These are phyloP conservation scores for Cryphonectria parasitica DNA, from an alignment of 2,329 filamentous ascomycete genomes.

Conservation along the genomic window DNA sequence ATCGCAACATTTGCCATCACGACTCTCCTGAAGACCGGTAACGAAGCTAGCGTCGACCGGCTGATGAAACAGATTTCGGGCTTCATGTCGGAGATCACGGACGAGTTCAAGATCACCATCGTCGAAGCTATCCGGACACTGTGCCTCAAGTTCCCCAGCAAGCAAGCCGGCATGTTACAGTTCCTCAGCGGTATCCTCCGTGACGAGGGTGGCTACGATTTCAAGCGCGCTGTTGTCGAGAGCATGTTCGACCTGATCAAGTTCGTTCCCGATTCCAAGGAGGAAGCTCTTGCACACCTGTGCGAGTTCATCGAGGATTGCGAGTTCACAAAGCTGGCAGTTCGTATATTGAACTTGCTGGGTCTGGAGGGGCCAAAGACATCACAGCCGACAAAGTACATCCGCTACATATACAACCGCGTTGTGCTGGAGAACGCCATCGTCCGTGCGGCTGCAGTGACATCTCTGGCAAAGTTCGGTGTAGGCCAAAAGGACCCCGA, in stretches of 20 bases:
- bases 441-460: constrained; percentile 92
- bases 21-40: constrained; percentile 95
- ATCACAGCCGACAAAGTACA: constrained; percentile 95
- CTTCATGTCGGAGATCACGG: constrained; percentile 98
- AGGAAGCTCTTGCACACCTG: constrained; percentile 85
- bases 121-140: constrained; percentile 96
- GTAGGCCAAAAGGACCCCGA: constrained; percentile 95
- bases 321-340: constrained; percentile 97
- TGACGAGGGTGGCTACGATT: constrained; percentile 97
- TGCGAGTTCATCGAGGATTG: constrained; percentile 99
- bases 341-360: constrained; percentile 91
- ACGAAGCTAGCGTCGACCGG: constrained; percentile 94
- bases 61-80: constrained; percentile 98
- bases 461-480: constrained; percentile 94
- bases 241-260: constrained; percentile 99
- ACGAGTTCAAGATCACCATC: constrained; percentile 99
- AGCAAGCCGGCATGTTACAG: constrained; percentile 95
- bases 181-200: constrained; percentile 97
- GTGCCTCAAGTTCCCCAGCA: constrained; percentile 96
- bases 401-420: constrained; percentile 98
- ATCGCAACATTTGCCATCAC: constrained; percentile 99
- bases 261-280: constrained; percentile 88
- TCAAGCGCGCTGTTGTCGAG: constrained; percentile 96
- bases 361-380: constrained; percentile 95
- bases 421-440: constrained; percentile 97